Evolutionary conservation across 1,139 yeast genomes (phyloP), one percentile per base, ranked within the genome.

Genomic region (Debaryomycetaceae sp.): DNA sequence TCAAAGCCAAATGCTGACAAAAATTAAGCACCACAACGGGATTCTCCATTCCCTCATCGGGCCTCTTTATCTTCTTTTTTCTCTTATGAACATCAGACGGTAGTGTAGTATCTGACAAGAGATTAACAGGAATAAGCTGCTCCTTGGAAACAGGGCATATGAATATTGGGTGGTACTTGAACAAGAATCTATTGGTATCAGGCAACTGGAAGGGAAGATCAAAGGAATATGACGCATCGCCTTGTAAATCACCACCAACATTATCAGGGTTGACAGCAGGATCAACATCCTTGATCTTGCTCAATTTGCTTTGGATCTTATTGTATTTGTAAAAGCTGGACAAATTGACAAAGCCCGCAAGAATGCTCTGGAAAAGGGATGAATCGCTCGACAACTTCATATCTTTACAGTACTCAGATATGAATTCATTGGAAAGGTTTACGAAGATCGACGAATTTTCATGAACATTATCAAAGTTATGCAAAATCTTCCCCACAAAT

Each of bases 121-220:
- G 30, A 16, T 34, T 44, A 18, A 67, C 52, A 4, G 78, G 77
- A 15, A 69, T 55, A 19, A 68, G 52, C 53, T 91, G 96, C 51
- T 88, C 96, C 58, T 87, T 86, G 6, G 92, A 78, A 1, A 89
- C 91, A 0, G 97, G 97, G 58, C 97, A 89, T 4, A 88, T 89
- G 59, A 88, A 89, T 3, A 89, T 81, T 0, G 95, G 87, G 60
- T 89, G 97, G 61, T 81, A 86, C 42, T 73, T 59, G 53, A 72
- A 72, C 31, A 71, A 54, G 44, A 70, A 69, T 38, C 72, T 50
- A 44, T 61, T 66, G 4, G 67, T 52, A 42, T 71, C 75, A 1
- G 74, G 71, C 26, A 72, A 52, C 48, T 67, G 75, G 49, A 72
- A 72, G 5, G 77, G 77, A 22, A 72, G 51, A 41, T 72, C 78